These are phyloP conservation scores for Fusarium nisikadoi DNA, from an alignment of 2,329 filamentous ascomycete genomes.

Conservation along the genomic window DNA sequence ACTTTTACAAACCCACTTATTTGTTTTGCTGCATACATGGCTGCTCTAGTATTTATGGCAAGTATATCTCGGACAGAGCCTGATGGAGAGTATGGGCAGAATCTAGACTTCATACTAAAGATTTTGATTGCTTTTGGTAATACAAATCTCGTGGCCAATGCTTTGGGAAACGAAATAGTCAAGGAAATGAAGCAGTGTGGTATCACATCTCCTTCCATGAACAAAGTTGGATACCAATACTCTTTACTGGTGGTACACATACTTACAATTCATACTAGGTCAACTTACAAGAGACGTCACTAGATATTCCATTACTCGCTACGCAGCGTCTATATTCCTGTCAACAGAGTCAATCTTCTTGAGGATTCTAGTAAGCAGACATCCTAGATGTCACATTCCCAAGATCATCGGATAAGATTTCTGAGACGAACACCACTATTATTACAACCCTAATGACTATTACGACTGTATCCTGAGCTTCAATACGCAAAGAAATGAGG, in stretches of 20 bases:
- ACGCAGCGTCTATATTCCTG: slow-evolving; percentile 6
- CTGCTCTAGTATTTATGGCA: slow-evolving; percentile 7
- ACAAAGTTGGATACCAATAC: background rate
- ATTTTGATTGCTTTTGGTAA: slow-evolving; percentile 2
- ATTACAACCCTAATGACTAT: background rate
- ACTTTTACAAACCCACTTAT: slow-evolving; percentile 15
- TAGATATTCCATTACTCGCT: slow-evolving; percentile 12
- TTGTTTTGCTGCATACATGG: slow-evolving; percentile 20
- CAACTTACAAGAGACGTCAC: background rate
- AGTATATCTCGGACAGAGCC: background rate
- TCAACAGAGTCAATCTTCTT: background rate
- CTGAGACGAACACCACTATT: background rate
- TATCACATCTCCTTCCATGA: background rate
- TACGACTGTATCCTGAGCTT: background rate
- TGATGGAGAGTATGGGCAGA: background rate
- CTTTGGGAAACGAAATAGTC: slow-evolving; percentile 3
- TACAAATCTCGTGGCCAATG: background rate
- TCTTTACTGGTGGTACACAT: fast-evolving
- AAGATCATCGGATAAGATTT: no score
- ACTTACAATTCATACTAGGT: background rate
- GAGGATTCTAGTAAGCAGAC: background rate
- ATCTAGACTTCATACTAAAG: slow-evolving; percentile 9
- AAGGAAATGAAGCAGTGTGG: slow-evolving; percentile 16
- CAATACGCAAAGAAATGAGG: background rate
- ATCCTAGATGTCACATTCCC: background rate